Conservation (phyloP, 441 rosid genomes). For the Melianthus villosus region DNA sequence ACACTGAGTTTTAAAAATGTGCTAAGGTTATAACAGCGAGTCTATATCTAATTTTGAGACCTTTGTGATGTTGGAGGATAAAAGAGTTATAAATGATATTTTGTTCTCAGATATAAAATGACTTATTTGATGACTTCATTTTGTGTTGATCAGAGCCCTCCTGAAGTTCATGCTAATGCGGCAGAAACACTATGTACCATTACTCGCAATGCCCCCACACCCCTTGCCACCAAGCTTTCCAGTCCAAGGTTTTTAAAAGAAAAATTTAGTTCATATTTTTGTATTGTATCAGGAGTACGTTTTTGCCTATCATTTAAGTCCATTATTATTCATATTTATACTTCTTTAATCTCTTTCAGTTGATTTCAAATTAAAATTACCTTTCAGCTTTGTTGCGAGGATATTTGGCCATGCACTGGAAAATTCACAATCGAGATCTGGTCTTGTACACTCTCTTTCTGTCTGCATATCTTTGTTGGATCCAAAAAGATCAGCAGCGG, state of each 20-base stretch:
- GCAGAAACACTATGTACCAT: slow-evolving; percentile 91
- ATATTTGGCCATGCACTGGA: slow-evolving; percentile 81
- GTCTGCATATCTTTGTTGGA: slow-evolving; percentile 92
- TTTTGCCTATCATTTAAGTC: slow-evolving; percentile 1
- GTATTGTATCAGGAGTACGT: slow-evolving; percentile 1
- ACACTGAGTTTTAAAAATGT: too few relatives aligned
- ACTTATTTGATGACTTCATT: too few relatives aligned
- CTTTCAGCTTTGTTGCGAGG: slow-evolving; percentile 71
- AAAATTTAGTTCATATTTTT: slow-evolving; percentile 6
- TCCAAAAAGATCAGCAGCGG: slow-evolving; percentile 62
- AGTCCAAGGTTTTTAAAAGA: slow-evolving; percentile 55
- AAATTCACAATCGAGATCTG: slow-evolving; percentile 80
- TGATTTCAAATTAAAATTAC: too few relatives aligned
- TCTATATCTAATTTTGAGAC: too few relatives aligned
- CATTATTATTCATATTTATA: too few relatives aligned
- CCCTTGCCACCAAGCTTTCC: slow-evolving; percentile 78
- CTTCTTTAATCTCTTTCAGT: too few relatives aligned
- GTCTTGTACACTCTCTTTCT: slow-evolving; percentile 78
- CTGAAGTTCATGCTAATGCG: slow-evolving; percentile 88
- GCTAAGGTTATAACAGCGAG: too few relatives aligned
- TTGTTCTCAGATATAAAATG: too few relatives aligned
- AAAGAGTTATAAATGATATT: too few relatives aligned
- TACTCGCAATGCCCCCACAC: slow-evolving; percentile 72
- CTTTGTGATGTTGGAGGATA: too few relatives aligned
- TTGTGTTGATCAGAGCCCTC: slow-evolving; percentile 39